Base-by-base conservation (phyloP, 2,329 filamentous ascomycete genomes). In the Aspergillus fructus region DNA sequence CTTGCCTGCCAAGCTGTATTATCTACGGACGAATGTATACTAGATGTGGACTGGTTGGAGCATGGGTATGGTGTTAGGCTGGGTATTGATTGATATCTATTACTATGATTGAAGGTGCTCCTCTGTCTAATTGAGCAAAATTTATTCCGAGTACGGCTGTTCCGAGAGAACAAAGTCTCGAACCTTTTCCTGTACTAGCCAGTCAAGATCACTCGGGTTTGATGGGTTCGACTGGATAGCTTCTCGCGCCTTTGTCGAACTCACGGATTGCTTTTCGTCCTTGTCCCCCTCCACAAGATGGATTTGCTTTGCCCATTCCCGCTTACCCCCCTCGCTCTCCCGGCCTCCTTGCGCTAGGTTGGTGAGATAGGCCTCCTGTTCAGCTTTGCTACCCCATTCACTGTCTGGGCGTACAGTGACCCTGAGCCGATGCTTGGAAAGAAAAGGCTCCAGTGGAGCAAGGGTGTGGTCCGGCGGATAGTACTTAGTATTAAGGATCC, bases 401-500 rank as follows among this genome's bases (percentile, higher is more conserved):
- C 75, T 71, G 56, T 72, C 72, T 43, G 74, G 70, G 39, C 78
- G 69, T 68, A 77, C 68, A 27, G 77, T 78, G 43, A 79, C 78
- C 33, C 77, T 65, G 39, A 81, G 61, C 8, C 75, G 68, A 62
- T 81, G 77, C 45, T 72, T 69, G 3, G 68, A 69, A 27, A 81
- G 71, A 39, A 81, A 76, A 1, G 72, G 71, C 12, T 65, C 70
- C 34, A 81, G 59, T 2, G 76, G 75, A 37, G 71, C 63, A 17
- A 81, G 64, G 3, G 71, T 78, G 52, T 78, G 73, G 8, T 72
- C 64, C 8, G 76, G 75, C 2, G 78, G 76, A 50, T 81, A 81
- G 62, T 81, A 81, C 59, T 79, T 80, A 5, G 76, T 62, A 60
- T 80, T 71, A 63, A 81, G 77, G 50, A 81, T 78, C 15, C 79